phyloP scores from a whole-genome alignment of 345 rosid species.

The Melaleuca quinquenervia region DNA sequence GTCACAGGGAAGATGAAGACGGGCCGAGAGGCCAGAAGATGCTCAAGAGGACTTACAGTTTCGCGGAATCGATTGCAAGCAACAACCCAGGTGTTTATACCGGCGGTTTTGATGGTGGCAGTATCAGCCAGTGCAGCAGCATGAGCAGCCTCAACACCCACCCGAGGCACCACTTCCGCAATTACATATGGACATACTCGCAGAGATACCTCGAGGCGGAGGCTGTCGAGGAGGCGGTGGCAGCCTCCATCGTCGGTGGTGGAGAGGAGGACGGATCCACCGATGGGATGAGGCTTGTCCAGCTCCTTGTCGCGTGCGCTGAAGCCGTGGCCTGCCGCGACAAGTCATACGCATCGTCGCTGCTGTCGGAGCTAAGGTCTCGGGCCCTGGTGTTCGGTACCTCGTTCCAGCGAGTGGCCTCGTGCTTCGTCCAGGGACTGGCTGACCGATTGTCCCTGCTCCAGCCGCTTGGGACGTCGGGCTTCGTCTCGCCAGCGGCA shows the following conservation, averaged over 20 bases:
- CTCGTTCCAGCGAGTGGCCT: constrained; percentile 55
- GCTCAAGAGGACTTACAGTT: constrained; percentile 10
- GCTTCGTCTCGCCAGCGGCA: constrained; percentile 1
- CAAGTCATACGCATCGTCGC: constrained; percentile 32
- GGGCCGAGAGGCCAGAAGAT: constrained; percentile 26
- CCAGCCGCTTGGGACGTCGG: constrained; percentile 32
- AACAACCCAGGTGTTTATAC: neutral
- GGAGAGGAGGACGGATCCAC: constrained; percentile 18
- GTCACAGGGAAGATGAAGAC: neutral
- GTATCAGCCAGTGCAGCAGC: constrained; percentile 22
- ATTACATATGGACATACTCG: constrained; percentile 30
- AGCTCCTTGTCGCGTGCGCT: constrained; percentile 48
- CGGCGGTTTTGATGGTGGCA: neutral
- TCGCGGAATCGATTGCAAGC: constrained; percentile 17
- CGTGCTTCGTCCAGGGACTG: constrained; percentile 60
- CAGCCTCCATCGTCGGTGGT: constrained; percentile 1
- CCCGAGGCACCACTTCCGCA: constrained; percentile 25
- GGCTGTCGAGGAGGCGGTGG: constrained; percentile 39
- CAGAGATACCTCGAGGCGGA: constrained; percentile 29
- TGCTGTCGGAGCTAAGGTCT: constrained; percentile 38
- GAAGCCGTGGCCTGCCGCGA: constrained; percentile 72
- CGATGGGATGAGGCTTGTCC: constrained; percentile 44
- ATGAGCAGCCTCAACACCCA: constrained; percentile 13
- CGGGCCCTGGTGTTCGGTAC: constrained; percentile 48
- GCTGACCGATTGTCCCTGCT: constrained; percentile 33